Evolutionary conservation across 2,329 filamentous ascomycete genomes (phyloP), one percentile per base, ranked within the genome.

Genomic region (Fusarium sp.): DNA sequence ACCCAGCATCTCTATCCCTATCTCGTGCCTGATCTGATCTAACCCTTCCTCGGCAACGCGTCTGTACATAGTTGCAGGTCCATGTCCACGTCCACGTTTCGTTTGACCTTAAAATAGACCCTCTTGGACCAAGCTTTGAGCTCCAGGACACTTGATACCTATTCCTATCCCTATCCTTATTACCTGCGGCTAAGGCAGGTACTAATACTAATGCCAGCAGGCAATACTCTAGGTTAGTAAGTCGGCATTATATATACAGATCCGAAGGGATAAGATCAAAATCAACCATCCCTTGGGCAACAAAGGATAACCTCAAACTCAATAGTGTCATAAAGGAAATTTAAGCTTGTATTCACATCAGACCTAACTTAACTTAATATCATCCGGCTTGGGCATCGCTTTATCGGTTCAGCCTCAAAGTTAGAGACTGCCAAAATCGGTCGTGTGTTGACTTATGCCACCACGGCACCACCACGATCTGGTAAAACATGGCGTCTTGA

Each of bases 71-170:
- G 26, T 26, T 33, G 31, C 13, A 33, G 15, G 8, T 33, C 39
- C 48, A 43, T 37, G 41, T 33, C 39, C 48, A 52, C 24, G 48
- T 31, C 48, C 48, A 29, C 35, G 37, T 52, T 52, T 43, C 24
- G 24, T 29, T 52, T 65, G 28, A 37, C 42, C 67, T 70, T 69
- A 69, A 70, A 69, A 69, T 69, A 69, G 57, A 46, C 37, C 37
- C 37, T 43, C 48, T 54, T 50, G 39, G 33, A 31, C 52, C 35
- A 59, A 59, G 53, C 46, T 59, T 41, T 29, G 33, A 57, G 20
- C 42, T 57, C 21, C 29, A 10, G 5, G 16, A 29, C 33, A 53
- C 29, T 38, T 59, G 13, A 16, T 23, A 21, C 29, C 29, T 33
- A 21, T n/a, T n/a, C n/a, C n/a, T n/a, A n/a, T n/a, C n/a, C n/a